phyloP scores from a whole-genome alignment of 768 basidiomycete genomes.

The Dioszegia hungarica region DNA sequence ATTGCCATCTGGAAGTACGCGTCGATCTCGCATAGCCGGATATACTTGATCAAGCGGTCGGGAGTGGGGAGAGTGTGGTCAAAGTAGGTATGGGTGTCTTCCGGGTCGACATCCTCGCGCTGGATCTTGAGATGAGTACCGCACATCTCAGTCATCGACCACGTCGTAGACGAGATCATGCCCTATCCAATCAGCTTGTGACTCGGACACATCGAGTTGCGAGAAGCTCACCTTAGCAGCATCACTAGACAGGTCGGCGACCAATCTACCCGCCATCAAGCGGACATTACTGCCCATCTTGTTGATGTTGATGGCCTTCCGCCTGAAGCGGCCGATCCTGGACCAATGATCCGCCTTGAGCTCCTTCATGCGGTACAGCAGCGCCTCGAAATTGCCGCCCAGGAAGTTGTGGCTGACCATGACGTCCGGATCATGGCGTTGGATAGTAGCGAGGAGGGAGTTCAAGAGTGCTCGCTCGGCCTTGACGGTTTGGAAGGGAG shows the following conservation, averaged over 20 bases:
- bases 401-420: conserved; percentile 92
- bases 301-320: conserved; percentile 61
- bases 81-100: conserved; percentile 85
- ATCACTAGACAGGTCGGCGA: conserved; percentile 91
- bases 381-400: conserved; percentile 79
- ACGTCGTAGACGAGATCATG: conserved; percentile 96
- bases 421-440: conserved; percentile 87
- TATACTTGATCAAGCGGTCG: conserved; percentile 74
- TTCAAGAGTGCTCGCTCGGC: conserved; percentile 83
- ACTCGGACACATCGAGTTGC: not conserved
- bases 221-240: conserved; percentile 69
- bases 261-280: conserved; percentile 75
- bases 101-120: conserved; percentile 90
- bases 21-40: conserved; percentile 90
- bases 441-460: conserved; percentile 72
- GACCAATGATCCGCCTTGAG: conserved; percentile 92
- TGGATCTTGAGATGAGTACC: conserved; percentile 76
- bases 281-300: conserved; percentile 61
- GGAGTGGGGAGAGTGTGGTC: conserved; percentile 75
- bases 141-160: conserved; percentile 98
- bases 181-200: conserved; percentile 55
- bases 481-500: conserved; percentile 63
- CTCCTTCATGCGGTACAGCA: conserved; percentile 85
- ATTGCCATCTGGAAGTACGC: conserved; percentile 98
- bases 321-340: conserved; percentile 79